Base-by-base conservation (phyloP, 2,329 filamentous ascomycete genomes). In the Colletotrichum brevisporum region DNA sequence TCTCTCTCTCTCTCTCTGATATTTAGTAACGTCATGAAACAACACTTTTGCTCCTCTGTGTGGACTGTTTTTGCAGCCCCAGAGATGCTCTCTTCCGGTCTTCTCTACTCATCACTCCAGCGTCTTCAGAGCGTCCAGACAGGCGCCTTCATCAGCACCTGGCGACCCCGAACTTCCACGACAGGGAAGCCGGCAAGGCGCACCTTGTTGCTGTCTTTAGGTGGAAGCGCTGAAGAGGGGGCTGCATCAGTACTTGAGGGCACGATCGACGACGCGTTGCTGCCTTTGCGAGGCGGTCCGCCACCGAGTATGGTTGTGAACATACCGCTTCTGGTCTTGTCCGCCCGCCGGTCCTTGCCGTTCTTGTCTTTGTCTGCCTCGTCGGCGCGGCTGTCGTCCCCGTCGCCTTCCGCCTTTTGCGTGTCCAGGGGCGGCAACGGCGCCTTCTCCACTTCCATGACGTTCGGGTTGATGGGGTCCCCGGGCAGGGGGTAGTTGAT, bases 401-500 rank as follows among this genome's bases (percentile, higher is more conserved):
- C 81, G 6, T 81, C 80, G 16, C 76, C 77, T n/a, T 85, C 81
- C 3, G 51, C 21, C 21, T 70, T 70, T 10, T 67, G 67, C 70
- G 75, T 82, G 53, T 86, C 86, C 47, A 94, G 80, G 0, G 89
- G 80, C 1, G 92, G 92, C 43, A 95, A 83, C 0, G 85, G 85
- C 12, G 82, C 79, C 83, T 98, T 89, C 78, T 98, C 96, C 4
- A 94, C 82, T 76, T 97, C 97, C 95, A 98, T 98, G 71, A 93
- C 86, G 5, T 91, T 88, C 2, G 89, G 83, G 70, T 91, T 86
- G 66, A 98, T 85, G 50, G 85, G 79, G 52, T 92, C 88, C 51
- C 93, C 93, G 0, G 96, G 95, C 66, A 91, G 83, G 60, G 95
- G 94, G 77, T 97, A 98, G 71, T 92, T 90, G 70, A 99, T 92